These are phyloP conservation scores for Oidium heveae DNA, from an alignment of 2,329 filamentous ascomycete species.

Conservation along the genomic window DNA sequence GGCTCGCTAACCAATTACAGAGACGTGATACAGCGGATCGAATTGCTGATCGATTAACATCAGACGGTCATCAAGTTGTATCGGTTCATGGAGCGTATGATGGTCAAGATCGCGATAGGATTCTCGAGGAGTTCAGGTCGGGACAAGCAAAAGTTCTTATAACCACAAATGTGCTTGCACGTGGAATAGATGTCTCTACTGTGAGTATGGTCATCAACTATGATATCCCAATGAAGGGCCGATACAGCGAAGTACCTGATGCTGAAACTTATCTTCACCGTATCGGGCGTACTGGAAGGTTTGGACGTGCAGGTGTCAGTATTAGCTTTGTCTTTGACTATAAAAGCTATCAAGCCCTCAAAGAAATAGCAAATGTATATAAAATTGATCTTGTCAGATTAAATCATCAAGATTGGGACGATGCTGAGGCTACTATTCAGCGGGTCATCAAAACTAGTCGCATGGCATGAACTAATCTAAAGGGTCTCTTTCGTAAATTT, in stretches of 20 bases:
- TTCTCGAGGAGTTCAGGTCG: constrained; percentile 67
- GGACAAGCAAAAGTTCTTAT: constrained; percentile 89
- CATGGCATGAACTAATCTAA: constrained; percentile 17
- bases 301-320: constrained; percentile 85
- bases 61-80: constrained; percentile 76
- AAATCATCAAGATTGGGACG: constrained; percentile 72
- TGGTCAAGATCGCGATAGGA: constrained; percentile 52
- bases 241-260: constrained; percentile 61
- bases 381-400: constrained; percentile 59
- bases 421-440: constrained; percentile 62
- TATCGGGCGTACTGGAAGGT: constrained; percentile 89
- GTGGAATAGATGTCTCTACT: constrained; percentile 79
- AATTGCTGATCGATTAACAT: constrained; percentile 66
- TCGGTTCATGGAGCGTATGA: constrained; percentile 77
- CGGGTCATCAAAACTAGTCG: constrained; percentile 49
- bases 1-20: constrained; percentile 19
- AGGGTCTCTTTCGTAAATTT: no score
- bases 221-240: constrained; percentile 52
- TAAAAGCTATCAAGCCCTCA: constrained; percentile 54
- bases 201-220: constrained; percentile 99
- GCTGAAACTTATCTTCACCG: constrained; percentile 92
- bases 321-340: constrained; percentile 85
- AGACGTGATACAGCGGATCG: constrained; percentile 64
- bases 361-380: constrained; percentile 58
- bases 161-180: constrained; percentile 86